Evolutionary conservation across 371 early-diverging fungal species (phyloP).

Genomic region (Syncephalastrum sp.): DNA sequence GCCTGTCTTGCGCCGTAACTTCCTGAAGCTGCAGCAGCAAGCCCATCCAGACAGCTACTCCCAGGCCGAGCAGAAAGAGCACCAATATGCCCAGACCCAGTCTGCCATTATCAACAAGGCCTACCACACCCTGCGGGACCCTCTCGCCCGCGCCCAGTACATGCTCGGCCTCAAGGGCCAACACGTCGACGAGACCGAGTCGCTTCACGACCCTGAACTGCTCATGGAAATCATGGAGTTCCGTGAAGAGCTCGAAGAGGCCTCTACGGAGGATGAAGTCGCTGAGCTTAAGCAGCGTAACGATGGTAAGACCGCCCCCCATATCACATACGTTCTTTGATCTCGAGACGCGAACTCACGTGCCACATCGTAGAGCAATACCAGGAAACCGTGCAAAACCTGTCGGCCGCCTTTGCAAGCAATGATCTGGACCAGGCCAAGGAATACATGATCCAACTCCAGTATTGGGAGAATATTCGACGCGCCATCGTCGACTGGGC

Average conservation of each 20-base stretch:
- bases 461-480: conserved; percentile 69
- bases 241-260: conserved; percentile 54
- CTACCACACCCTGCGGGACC: conserved; percentile 76
- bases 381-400: conserved; percentile 30
- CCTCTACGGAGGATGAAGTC: conserved; percentile 16
- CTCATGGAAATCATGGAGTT: conserved; percentile 78
- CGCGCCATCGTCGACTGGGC: conserved; percentile 65
- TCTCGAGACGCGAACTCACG: no score
- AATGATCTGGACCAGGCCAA: conserved; percentile 57
- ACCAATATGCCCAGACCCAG: conserved; percentile 72
- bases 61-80: conserved; percentile 69
- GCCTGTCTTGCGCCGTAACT: conserved; percentile 59
- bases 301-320: conserved; percentile 12
- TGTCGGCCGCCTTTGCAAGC: conserved; percentile 52
- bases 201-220: conserved; percentile 67
- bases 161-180: conserved; percentile 63
- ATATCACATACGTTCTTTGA: background rate
- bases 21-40: conserved; percentile 74
- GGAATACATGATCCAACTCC: conserved; percentile 59
- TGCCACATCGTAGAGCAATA: conserved; percentile 26
- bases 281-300: conserved; percentile 18
- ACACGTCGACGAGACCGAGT: conserved; percentile 67
- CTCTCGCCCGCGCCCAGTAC: conserved; percentile 79
- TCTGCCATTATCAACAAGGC: conserved; percentile 88
- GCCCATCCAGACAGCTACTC: conserved; percentile 89